Evolutionary conservation across 345 rosid species (phyloP), one percentile per base, ranked within the genome.

Genomic region (Lepidium sativum): DNA sequence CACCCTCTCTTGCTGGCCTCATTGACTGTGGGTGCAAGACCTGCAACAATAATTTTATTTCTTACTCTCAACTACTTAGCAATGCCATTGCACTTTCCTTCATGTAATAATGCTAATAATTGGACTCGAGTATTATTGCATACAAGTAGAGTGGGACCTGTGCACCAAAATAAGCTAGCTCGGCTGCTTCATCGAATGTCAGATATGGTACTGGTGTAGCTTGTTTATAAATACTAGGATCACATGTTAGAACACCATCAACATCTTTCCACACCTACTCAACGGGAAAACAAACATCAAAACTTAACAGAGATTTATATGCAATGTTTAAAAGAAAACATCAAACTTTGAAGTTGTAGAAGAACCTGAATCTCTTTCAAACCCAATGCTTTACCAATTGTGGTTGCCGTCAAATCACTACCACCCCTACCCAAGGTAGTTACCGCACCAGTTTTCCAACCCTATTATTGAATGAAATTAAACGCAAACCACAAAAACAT

Each of bases 1-100:
- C 99, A 72, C 91, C 92, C 72, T 94, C 96, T 77, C 92, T 83
- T 51, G 97, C 99, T 78, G 99, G 99, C 73, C 96, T 91, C 97
- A 94, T 94, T 64, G 99, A 90, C 70, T 82, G 97, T 33, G 99
- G 99, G 78, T 94, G 99, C 74, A 94, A 78, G 51, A 94, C 99
- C 97, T 94, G 81, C 55, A 71, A 32, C 34, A 55, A 60, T 52
- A 43, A 39, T 23, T 54, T 17, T 4, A 27, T 20, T 7, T 29
- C 37, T 41, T 50, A n/a, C 20, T 21, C 54, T 51, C 17, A 27
- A 27, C 33, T 17, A 71, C 17, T 56, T 42, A 20, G 18, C 37
- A 72, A 27, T 37, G 8, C 56, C 29, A 35, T 14, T 33, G 47
- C 25, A 37, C 25, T 3, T 48, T 25, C 0, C 6, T 72, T 42